A percentile compares a stretch with the other conserved stretches of the same genome.
Conservation (phyloP, 345 rosid species). For the Carallia brachiata region DNA sequence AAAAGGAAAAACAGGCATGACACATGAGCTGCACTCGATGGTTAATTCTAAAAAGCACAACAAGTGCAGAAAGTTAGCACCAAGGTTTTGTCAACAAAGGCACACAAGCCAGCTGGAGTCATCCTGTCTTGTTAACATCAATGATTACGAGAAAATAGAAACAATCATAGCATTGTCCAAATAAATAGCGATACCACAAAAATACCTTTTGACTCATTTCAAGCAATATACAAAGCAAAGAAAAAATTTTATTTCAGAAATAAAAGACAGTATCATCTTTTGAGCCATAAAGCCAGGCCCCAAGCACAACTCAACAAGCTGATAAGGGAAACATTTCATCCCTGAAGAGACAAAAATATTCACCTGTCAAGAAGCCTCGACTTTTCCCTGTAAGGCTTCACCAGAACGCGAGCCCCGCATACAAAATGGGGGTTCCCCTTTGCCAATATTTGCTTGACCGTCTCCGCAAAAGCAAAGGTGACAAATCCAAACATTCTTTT, state of each 20-base stretch:
- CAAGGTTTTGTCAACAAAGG: conserved; percentile 15
- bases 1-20: background rate
- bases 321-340: background rate
- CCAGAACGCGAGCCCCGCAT: conserved; percentile 91
- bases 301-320: background rate
- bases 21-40: background rate
- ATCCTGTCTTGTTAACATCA: background rate
- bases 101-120: conserved; percentile 20
- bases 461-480: conserved; percentile 65
- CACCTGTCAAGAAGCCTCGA: conserved; percentile 67
- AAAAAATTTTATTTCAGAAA: background rate
- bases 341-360: background rate
- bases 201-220: conserved; percentile 5
- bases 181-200: too few species aligned
- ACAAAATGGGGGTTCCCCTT: conserved; percentile 95
- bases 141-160: conserved; percentile 15
- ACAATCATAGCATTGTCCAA: background rate
- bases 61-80: conserved; percentile 5
- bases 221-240: background rate
- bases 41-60: background rate
- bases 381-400: conserved; percentile 93
- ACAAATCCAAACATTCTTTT: conserved; percentile 97
- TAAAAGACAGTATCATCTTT: background rate
- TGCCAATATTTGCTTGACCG: conserved; percentile 65
- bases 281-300: conserved; percentile 4